Conservation (phyloP, 495 filamentous ascomycete species). For the Trichoderma virens region DNA sequence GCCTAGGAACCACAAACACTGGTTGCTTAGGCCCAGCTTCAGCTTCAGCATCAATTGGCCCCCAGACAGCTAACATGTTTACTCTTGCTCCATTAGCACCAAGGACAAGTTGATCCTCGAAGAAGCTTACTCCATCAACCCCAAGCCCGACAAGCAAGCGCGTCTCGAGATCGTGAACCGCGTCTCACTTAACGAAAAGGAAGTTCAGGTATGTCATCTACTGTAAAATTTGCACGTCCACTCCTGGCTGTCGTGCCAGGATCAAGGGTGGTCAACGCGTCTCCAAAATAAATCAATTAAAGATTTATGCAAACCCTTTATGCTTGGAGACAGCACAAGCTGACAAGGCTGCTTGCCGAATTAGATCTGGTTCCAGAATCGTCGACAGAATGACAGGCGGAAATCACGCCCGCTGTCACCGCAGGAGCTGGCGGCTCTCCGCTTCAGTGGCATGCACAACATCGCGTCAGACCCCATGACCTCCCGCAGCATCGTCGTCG, state of each 20-base stretch:
- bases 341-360: constrained; percentile 13
- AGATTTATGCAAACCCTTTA: constrained; percentile 6
- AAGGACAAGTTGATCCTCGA: constrained; percentile 90
- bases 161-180: constrained; percentile 74
- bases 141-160: constrained; percentile 87
- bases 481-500: constrained; percentile 13
- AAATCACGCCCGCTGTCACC: constrained; percentile 82
- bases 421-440: constrained; percentile 63
- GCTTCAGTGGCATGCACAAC: constrained; percentile 48
- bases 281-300: constrained; percentile 2
- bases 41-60: constrained; percentile 11
- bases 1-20: constrained; percentile 15
- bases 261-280: constrained; percentile 1
- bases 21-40: background rate
- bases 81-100: constrained; percentile 40
- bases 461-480: constrained; percentile 38
- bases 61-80: constrained; percentile 17
- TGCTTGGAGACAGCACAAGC: constrained; percentile 9
- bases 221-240: background rate
- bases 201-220: constrained; percentile 74
- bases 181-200: constrained; percentile 91
- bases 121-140: constrained; percentile 72
- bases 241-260: background rate
- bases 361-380: constrained; percentile 99
- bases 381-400: constrained; percentile 85